Base-by-base conservation (phyloP, 2,329 filamentous ascomycete genomes). In the Aspergillus tamarii region DNA sequence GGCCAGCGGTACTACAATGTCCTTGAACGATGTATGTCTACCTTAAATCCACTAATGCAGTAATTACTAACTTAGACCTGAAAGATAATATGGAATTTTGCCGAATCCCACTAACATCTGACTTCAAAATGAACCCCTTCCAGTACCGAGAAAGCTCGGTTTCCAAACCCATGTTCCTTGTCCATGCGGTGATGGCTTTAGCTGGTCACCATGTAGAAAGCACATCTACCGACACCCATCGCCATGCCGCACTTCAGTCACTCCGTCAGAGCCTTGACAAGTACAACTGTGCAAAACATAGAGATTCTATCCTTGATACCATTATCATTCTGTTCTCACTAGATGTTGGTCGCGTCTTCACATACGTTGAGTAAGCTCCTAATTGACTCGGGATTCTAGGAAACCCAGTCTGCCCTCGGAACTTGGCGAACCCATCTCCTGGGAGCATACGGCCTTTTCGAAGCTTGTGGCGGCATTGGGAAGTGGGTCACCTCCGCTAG, bases 71-170 rank as follows among this genome's bases (percentile, higher is more conserved):
- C 21, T 61, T 30, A 56, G 23, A 21, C 39, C 21, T 41, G 23
- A 11, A 21, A 61, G 59, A 61, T 28, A 61, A 61, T 23, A 23
- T 14, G 28, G 59, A 61, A 23, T 61, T 61, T 43, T 46, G 59
- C 50, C 55, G 12, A 32, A 61, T 61, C 41, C 59, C 59, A 46
- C 32, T 61, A 26, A 56, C 59, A 21, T n/a, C 26, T 30, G 36
- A 56, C 8, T 21, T 61, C 12, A 9, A 11, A 39, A 39, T 55
- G 21, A 61, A 61, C 34, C 59, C 59, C 12, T 61, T 61, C 23
- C 41, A 28, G 26, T 61, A 61, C 11, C 59, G 11, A 28, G 23
- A 39, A 26, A 16, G 26, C 41, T 39, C 36, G 19, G 59, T 9
- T 39, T 39, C 50, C 12, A 39, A 56, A 14, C 59, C 59, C 2